Conservation (phyloP, 2,329 filamentous ascomycete genomes). For the Stemphylium lycopersici region DNA sequence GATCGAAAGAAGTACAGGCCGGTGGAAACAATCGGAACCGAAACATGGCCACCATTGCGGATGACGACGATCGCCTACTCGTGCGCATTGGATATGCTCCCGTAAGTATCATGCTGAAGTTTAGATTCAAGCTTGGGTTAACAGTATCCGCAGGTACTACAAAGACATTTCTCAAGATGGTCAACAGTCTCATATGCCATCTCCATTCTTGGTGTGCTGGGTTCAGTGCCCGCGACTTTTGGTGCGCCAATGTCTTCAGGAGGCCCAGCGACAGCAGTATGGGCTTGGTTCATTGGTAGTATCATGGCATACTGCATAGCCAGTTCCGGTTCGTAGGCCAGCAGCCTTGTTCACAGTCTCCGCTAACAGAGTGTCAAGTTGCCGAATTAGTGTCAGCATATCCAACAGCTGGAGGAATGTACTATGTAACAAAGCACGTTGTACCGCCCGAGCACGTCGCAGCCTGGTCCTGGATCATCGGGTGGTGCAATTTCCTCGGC, state of each 20-base stretch:
- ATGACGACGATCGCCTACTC: conserved; percentile 66
- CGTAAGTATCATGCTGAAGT: conserved; percentile 47
- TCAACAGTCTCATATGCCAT: conserved; percentile 71
- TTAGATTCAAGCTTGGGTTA: conserved; percentile 11
- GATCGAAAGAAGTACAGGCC: conserved; percentile 35
- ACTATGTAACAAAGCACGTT: conserved; percentile 70
- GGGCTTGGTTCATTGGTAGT: conserved; percentile 70
- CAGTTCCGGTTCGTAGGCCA: conserved; percentile 56
- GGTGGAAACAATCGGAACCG: conserved; percentile 17
- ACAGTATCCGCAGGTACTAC: conserved; percentile 58
- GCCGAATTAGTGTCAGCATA: conserved; percentile 70
- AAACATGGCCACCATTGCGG: conserved; percentile 57
- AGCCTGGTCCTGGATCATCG: conserved; percentile 69
- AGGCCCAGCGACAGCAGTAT: conserved; percentile 68
- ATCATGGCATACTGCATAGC: conserved; percentile 69
- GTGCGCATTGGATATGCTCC: conserved; percentile 69
- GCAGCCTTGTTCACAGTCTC: neutral
- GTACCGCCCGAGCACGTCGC: conserved; percentile 66
- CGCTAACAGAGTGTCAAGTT: conserved; percentile 49
- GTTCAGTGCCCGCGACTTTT: conserved; percentile 70
- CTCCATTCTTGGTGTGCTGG: conserved; percentile 67
- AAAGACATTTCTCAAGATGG: conserved; percentile 69
- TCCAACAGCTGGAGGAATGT: conserved; percentile 71
- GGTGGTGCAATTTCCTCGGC: conserved; percentile 71
- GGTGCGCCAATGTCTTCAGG: conserved; percentile 64